These are phyloP conservation scores for Phanerochaete sordida DNA, from an alignment of 768 basidiomycete genomes.

Conservation along the genomic window DNA sequence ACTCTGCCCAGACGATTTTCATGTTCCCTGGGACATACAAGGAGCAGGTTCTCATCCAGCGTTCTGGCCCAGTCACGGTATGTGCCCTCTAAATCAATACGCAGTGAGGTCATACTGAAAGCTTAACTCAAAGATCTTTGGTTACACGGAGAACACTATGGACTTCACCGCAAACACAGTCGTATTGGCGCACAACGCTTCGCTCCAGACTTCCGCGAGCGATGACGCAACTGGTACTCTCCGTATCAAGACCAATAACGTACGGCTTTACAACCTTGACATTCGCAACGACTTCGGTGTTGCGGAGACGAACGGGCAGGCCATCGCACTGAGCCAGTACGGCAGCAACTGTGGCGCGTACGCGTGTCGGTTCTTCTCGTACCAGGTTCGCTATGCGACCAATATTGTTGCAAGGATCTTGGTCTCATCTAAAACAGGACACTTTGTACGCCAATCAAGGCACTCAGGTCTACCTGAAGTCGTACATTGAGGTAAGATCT, in stretches of 20 bases:
- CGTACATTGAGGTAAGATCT: not conserved
- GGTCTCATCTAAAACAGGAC: not conserved
- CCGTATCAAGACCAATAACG: not conserved
- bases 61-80: not conserved
- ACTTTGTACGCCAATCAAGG: not conserved
- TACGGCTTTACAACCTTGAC: not conserved
- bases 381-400: not conserved
- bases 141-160: not conserved
- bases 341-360: not conserved
- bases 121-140: not conserved
- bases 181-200: constrained; percentile 2
- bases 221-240: not conserved
- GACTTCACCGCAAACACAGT: not conserved
- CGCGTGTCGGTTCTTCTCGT: constrained; percentile 1
- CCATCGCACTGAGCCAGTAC: constrained; percentile 1
- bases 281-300: constrained; percentile 4
- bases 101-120: not conserved
- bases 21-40: not conserved
- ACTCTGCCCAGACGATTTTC: not conserved
- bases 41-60: not conserved
- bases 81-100: not conserved
- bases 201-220: not conserved
- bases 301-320: not conserved
- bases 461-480: not conserved
- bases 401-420: too few relatives aligned